A percentile compares a stretch with the other conserved stretches of the same genome.
phyloP scores from a whole-genome alignment of 2,329 filamentous ascomycete species.

The Aspergillus fischeri region DNA sequence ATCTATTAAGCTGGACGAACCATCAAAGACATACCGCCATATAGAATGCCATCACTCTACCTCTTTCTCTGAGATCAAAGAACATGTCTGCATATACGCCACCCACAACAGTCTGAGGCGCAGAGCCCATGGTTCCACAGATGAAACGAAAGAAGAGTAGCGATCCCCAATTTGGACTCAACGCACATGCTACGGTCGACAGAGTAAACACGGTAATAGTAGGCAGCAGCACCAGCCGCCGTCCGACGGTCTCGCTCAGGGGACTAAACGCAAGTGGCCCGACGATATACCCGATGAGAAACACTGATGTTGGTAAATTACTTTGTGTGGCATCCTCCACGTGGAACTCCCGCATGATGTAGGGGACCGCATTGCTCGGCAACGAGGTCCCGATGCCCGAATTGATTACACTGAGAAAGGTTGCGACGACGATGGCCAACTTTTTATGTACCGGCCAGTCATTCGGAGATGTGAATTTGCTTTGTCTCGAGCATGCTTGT shows the following conservation, averaged over 20 bases:
- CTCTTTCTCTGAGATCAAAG: constrained; percentile 33
- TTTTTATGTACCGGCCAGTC: constrained; percentile 18
- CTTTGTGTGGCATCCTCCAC: constrained; percentile 26
- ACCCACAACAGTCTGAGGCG: constrained; percentile 42
- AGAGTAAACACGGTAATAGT: constrained; percentile 45
- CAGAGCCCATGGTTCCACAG: constrained; percentile 37
- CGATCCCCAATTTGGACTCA: constrained; percentile 40
- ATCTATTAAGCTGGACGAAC: not conserved
- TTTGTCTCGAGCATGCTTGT: not conserved
- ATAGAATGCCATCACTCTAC: constrained; percentile 38
- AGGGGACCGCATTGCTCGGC: constrained; percentile 36
- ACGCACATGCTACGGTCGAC: constrained; percentile 40
- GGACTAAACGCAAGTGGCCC: constrained; percentile 42
- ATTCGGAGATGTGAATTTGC: not conserved
- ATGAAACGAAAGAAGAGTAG: constrained; percentile 43
- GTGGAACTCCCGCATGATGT: constrained; percentile 32
- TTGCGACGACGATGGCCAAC: constrained; percentile 24
- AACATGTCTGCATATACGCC: constrained; percentile 47
- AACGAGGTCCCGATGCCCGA: constrained; percentile 36
- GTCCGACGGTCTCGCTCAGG: constrained; percentile 40
- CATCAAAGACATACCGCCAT: constrained; percentile 29
- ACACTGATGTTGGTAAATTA: constrained; percentile 33
- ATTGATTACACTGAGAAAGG: constrained; percentile 31
- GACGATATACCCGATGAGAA: constrained; percentile 37
- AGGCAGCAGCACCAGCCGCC: constrained; percentile 42